Percentiles rank a stretch among this genome's conserved stretches.
Conservation (phyloP, 768 basidiomycete species). For the Podaxis mareebaensis region DNA sequence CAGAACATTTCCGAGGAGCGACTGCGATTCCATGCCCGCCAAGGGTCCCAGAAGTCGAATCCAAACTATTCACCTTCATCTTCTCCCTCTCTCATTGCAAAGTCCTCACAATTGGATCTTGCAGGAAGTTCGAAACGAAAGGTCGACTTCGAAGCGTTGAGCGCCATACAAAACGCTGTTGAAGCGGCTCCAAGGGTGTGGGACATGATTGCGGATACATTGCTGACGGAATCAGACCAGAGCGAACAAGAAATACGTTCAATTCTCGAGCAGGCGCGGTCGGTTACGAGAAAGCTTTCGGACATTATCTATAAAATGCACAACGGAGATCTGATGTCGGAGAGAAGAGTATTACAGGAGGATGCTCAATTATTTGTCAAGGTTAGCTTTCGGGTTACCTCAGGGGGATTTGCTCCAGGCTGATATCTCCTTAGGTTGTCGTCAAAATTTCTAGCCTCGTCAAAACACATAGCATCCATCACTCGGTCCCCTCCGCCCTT, state of each 20-base stretch:
- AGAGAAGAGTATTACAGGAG: conserved; percentile 67
- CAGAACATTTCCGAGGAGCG: conserved; percentile 11
- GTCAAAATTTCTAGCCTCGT: conserved; percentile 75
- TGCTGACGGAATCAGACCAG: conserved; percentile 42
- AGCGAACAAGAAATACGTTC: conserved; percentile 55
- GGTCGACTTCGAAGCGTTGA: conserved; percentile 77
- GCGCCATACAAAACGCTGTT: conserved; percentile 77
- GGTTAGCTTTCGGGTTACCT: conserved; percentile 41
- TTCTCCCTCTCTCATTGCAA: conserved; percentile 39
- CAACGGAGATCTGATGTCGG: conserved; percentile 51
- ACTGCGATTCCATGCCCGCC: conserved; percentile 34
- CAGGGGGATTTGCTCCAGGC: not conserved
- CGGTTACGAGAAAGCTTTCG: conserved; percentile 62
- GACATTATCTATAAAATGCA: conserved; percentile 60
- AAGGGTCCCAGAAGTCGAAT: conserved; percentile 42
- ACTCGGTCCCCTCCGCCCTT: conserved; percentile 53
- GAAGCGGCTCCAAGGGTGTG: conserved; percentile 81
- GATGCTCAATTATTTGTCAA: conserved; percentile 83
- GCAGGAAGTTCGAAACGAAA: conserved; percentile 58
- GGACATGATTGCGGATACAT: conserved; percentile 74
- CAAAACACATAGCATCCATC: conserved; percentile 62
- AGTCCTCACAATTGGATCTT: conserved; percentile 43
- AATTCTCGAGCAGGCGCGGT: conserved; percentile 60
- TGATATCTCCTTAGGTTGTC: conserved; percentile 50
- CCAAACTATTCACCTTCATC: conserved; percentile 34